phyloP scores from a whole-genome alignment of 1,284 basidiomycete species.

The Rhizoctonia solani region DNA sequence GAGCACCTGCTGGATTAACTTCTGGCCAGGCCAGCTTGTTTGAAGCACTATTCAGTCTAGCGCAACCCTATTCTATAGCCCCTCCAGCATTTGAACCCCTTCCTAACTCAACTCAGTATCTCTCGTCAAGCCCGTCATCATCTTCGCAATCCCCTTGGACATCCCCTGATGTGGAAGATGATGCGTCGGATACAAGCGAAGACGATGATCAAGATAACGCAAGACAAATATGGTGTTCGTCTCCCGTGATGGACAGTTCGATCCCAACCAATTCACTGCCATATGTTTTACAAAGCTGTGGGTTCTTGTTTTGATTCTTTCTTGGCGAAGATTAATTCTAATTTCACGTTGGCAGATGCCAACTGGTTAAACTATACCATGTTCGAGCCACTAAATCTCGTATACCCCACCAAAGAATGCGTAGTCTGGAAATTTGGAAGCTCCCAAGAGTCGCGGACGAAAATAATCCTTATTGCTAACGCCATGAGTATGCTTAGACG shows the following conservation, averaged over 20 bases:
- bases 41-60: background rate
- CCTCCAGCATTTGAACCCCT: no score
- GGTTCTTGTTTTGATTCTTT: background rate
- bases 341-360: background rate
- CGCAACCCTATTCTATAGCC: background rate
- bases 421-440: background rate
- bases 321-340: background rate
- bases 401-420: conserved; percentile 9
- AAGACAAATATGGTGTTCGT: conserved; percentile 2
- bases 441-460: background rate
- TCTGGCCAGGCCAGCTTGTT: background rate
- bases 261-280: conserved; percentile 9
- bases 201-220: conserved; percentile 15
- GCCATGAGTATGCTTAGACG: background rate
- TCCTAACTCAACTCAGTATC: no score
- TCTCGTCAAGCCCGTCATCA: background rate
- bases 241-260: conserved; percentile 1
- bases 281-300: conserved; percentile 25
- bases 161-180: conserved; percentile 21
- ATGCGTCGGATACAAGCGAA: conserved; percentile 27
- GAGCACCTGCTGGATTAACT: background rate
- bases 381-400: conserved; percentile 18
- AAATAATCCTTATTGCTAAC: background rate
- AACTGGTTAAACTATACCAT: background rate
- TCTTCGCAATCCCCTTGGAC: conserved; percentile 17